Evolutionary conservation across 345 rosid species (phyloP).

Genomic region (Trapa incisa): DNA sequence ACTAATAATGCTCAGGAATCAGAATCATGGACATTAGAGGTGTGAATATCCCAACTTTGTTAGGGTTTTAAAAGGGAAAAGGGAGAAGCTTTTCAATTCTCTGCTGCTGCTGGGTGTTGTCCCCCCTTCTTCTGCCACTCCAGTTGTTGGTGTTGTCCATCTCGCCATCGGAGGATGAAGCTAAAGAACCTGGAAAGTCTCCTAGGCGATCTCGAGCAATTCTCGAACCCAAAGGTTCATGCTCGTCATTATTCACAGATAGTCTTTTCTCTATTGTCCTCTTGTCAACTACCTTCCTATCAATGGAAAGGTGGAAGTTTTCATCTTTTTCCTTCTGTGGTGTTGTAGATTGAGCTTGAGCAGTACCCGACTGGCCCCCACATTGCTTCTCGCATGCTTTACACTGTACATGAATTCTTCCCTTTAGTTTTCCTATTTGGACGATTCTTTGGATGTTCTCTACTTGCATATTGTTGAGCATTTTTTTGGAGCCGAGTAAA

Average conservation of each 20-base stretch:
- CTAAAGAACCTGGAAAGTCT: constrained; percentile 80
- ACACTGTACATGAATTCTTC: constrained; percentile 31
- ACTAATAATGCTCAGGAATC: too few species aligned
- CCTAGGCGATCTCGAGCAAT: constrained; percentile 59
- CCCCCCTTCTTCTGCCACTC: not conserved
- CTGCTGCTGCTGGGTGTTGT: not conserved
- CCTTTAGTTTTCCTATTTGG: not conserved
- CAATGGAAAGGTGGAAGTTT: not conserved
- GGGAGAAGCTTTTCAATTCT: not conserved
- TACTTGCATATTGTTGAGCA: not conserved
- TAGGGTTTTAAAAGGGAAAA: not conserved
- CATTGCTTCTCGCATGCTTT: constrained; percentile 93
- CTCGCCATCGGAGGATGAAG: constrained; percentile 40
- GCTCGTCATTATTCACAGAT: not conserved
- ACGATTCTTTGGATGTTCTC: not conserved
- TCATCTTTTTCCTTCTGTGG: not conserved
- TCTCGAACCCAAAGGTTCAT: constrained; percentile 61
- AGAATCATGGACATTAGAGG: not conserved
- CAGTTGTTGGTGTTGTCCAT: not conserved
- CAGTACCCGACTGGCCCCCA: constrained; percentile 96
- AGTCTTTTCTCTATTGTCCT: not conserved
- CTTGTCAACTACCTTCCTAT: not conserved
- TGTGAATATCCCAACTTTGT: not conserved
- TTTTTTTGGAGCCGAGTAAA: not conserved
- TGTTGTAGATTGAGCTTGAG: constrained; percentile 69